A percentile compares a stretch with the other conserved stretches of the same genome.
Evolutionary conservation across 345 rosid genomes (phyloP).

Genomic region (Lepidium africanum): DNA sequence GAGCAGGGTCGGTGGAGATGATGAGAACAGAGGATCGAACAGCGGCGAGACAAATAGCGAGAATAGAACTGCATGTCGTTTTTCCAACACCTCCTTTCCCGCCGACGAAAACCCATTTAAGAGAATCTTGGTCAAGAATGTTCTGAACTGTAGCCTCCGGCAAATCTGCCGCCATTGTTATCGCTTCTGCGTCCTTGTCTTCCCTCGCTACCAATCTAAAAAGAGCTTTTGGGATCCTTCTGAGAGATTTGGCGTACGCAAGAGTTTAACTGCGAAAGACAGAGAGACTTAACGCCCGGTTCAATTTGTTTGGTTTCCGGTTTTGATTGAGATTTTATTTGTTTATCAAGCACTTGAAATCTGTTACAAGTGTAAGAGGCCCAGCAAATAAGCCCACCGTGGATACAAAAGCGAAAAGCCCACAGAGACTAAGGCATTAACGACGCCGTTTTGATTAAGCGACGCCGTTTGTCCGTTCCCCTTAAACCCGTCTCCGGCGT

Average conservation of each 20-base stretch:
- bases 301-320: neutral
- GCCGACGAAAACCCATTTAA: conserved; percentile 98
- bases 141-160: conserved; percentile 71
- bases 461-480: neutral
- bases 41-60: conserved; percentile 65
- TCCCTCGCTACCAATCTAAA: neutral
- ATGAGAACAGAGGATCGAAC: conserved; percentile 92
- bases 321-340: too few species aligned
- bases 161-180: conserved; percentile 29
- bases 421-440: neutral
- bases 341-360: too few species aligned
- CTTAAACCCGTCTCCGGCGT: neutral
- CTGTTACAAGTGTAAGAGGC: neutral
- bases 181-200: neutral
- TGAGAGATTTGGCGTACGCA: neutral
- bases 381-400: neutral
- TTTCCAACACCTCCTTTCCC: conserved; percentile 99
- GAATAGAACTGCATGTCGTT: conserved; percentile 93
- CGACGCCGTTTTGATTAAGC: neutral
- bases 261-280: neutral
- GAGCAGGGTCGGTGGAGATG: conserved; percentile 99
- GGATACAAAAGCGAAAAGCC: neutral
- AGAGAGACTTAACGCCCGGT: neutral
- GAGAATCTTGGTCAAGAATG: conserved; percentile 75
- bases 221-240: neutral